phyloP scores from a whole-genome alignment of 2,329 filamentous ascomycete genomes.

The Fusarium scirpi region DNA sequence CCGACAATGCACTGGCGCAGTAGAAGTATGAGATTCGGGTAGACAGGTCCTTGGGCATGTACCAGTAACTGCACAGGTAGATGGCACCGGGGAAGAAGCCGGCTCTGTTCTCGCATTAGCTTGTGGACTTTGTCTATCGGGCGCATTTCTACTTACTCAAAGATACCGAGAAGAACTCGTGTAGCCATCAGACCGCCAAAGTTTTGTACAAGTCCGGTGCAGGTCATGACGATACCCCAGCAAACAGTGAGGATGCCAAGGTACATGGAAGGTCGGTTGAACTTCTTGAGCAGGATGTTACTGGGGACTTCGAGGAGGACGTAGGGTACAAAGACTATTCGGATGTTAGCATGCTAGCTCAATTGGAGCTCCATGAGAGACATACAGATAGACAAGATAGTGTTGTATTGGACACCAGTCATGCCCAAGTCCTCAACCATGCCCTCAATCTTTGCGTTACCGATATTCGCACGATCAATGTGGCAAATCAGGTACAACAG shows the following conservation, averaged over 20 bases:
- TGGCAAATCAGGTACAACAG: conserved; percentile 67
- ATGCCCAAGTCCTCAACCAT: conserved; percentile 58
- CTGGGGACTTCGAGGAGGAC: conserved; percentile 45
- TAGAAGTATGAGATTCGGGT: conserved; percentile 82
- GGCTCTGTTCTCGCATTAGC: conserved; percentile 52
- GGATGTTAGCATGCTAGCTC: not conserved
- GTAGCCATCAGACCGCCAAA: conserved; percentile 71
- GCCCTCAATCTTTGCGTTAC: conserved; percentile 64
- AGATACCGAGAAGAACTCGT: conserved; percentile 74
- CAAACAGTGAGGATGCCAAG: conserved; percentile 49
- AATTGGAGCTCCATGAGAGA: conserved; percentile 60
- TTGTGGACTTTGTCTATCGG: accelerated
- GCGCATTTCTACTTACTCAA: conserved; percentile 58
- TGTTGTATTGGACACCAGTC: conserved; percentile 70
- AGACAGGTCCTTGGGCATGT: conserved; percentile 78
- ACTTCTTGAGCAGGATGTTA: conserved; percentile 46
- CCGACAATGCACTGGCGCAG: conserved; percentile 79
- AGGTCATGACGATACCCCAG: conserved; percentile 75
- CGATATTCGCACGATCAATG: conserved; percentile 65
- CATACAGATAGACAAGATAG: conserved; percentile 69
- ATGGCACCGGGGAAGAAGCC: conserved; percentile 79
- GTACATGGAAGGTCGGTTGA: conserved; percentile 43
- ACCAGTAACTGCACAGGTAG: conserved; percentile 84
- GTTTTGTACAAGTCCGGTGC: conserved; percentile 70
- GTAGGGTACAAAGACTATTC: conserved; percentile 40